phyloP scores from a whole-genome alignment of 345 rosid species.

The Salix exigua region DNA sequence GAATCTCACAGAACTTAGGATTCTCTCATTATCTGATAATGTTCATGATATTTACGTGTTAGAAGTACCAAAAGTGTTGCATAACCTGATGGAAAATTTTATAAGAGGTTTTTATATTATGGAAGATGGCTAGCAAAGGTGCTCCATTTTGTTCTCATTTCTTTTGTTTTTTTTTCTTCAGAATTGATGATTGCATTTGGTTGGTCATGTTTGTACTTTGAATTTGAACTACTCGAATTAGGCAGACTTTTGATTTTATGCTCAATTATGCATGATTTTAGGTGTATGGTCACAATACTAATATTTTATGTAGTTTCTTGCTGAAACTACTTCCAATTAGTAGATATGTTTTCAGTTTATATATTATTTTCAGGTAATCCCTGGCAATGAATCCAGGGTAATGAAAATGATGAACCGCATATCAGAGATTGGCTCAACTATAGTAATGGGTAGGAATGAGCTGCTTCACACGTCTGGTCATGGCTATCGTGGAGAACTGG shows the following conservation, averaged over 20 bases:
- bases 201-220: neutral
- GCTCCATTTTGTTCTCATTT: neutral
- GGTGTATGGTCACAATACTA: neutral
- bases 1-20: neutral
- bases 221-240: neutral
- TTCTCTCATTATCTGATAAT: neutral
- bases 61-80: neutral
- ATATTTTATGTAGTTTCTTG: neutral
- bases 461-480: conserved; percentile 96
- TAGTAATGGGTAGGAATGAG: conserved; percentile 85
- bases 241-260: neutral
- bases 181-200: neutral
- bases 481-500: conserved; percentile 95
- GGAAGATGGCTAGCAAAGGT: neutral
- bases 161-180: neutral
- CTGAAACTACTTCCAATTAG: neutral
- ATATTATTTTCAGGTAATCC: conserved; percentile 66
- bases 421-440: conserved; percentile 83
- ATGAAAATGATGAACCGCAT: conserved; percentile 97
- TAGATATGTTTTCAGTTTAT: neutral
- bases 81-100: neutral
- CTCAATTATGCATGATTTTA: neutral
- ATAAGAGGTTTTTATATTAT: neutral
- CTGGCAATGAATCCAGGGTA: conserved; percentile 95
- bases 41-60: neutral